Conservation (phyloP, 2,329 filamentous ascomycete species). For the Trichophyton benhamiae region DNA sequence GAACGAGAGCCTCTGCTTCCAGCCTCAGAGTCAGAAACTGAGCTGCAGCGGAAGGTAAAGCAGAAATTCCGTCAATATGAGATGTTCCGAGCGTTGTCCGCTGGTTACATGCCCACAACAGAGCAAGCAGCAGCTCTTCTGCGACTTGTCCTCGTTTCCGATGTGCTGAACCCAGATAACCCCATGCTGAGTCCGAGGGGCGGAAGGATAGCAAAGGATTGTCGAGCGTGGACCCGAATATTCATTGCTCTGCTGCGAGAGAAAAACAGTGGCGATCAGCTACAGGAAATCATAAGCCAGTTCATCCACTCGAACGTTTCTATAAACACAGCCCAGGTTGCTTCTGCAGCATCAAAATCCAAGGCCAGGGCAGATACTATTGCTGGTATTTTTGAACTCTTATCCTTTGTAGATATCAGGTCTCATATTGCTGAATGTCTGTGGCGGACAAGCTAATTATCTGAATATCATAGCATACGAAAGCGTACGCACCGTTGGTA, state of each 20-base stretch:
- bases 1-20: constrained; percentile 69
- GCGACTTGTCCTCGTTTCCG: constrained; percentile 62
- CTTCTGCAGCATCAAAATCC: constrained; percentile 46
- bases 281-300: constrained; percentile 88
- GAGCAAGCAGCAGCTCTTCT: constrained; percentile 72
- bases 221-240: constrained; percentile 60
- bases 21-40: constrained; percentile 52
- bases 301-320: constrained; percentile 59
- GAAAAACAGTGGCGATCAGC: constrained; percentile 74
- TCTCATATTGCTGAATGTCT: not conserved
- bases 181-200: constrained; percentile 67
- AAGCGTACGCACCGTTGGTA: constrained; percentile 71
- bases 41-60: constrained; percentile 62
- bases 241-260: constrained; percentile 70
- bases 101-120: constrained; percentile 86
- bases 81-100: constrained; percentile 68
- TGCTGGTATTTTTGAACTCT: constrained; percentile 41
- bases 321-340: constrained; percentile 54
- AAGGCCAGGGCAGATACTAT: constrained; percentile 58
- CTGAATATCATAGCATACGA: constrained; percentile 49
- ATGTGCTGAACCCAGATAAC: constrained; percentile 64
- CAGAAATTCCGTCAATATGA: constrained; percentile 90
- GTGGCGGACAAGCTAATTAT: not conserved
- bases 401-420: not conserved
- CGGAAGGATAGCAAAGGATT: constrained; percentile 56